Base-by-base conservation (phyloP, 148 eudicot genomes). In the Selenicereus undatus region DNA sequence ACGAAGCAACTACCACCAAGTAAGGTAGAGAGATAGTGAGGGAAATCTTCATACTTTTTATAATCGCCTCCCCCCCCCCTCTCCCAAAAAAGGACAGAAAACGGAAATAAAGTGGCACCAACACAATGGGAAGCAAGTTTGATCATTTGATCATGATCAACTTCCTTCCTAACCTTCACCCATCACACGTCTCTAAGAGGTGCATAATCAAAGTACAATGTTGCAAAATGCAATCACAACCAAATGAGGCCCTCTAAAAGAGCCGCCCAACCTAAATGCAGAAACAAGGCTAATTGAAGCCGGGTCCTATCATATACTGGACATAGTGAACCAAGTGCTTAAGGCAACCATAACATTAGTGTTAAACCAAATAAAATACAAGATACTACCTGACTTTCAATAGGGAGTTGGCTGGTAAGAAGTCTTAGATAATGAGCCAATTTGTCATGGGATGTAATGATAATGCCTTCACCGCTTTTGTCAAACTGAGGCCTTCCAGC, bases 401-500 rank as follows among this genome's bases (percentile, higher is more conserved):
- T 97, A 71, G 99, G 99, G 77, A 97, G 97, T 85, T 97, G 99
- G 84, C 94, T 92, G 13, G 99, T 97, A 75, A 97, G 86, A 69
- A 97, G 85, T 70, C 98, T 89, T 76, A 97, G 86, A 88, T 97
- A 97, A 86, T 97, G 91, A 74, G 98, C 90, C 82, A 97, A 86
- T 81, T 97, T 97, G 77, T 97, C 98, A 88, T 94, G 98, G 77
- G 86, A 85, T 16, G 99, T 97, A 81, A 97, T 94, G 81, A 97
- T 97, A 86, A 97, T 94, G 86, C 99, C 99, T 88, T 97, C 99
- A 76, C 99, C 99, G 81, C 99, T 97, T 89, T 91, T 94, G 89
- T 97, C 99, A 89, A 92, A 97, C 82, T 97, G 99, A 76, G 99
- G 99, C 84, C 99, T 92, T 82, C 99, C 99, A 79, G 99, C 99